These are phyloP conservation scores for Trametes cingulata DNA, from an alignment of 768 basidiomycete genomes.

Conservation along the genomic window DNA sequence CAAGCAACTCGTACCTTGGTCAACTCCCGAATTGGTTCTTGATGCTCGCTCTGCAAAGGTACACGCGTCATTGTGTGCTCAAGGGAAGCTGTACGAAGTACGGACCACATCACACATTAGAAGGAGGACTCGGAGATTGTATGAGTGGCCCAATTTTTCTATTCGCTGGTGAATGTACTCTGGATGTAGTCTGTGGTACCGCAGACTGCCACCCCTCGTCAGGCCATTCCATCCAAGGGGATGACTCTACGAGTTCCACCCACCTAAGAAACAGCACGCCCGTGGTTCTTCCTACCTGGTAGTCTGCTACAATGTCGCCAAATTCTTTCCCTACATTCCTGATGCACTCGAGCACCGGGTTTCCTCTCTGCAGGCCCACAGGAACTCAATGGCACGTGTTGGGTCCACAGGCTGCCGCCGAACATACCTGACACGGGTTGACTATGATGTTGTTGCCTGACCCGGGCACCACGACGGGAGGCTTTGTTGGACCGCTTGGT, in stretches of 20 bases:
- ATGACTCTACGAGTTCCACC: not conserved
- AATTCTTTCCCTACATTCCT: constrained; percentile 92
- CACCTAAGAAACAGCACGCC: constrained; percentile 92
- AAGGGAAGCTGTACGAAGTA: constrained; percentile 3
- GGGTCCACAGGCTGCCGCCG: not conserved
- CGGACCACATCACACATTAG: constrained; percentile 91
- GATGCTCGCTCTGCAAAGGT: constrained; percentile 78
- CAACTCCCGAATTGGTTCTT: constrained; percentile 87
- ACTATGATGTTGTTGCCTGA: constrained; percentile 38
- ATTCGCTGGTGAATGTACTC: constrained; percentile 95
- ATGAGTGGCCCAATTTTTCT: constrained; percentile 78
- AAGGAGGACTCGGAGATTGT: constrained; percentile 82
- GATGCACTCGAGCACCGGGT: constrained; percentile 85
- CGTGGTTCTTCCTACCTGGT: constrained; percentile 93
- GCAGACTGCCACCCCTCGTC: constrained; percentile 74
- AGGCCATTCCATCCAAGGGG: too few relatives aligned
- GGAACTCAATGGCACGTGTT: not conserved
- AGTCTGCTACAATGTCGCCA: constrained; percentile 91
- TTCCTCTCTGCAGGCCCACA: constrained; percentile 63
- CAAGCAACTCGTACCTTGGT: constrained; percentile 60
- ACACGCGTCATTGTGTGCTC: not conserved
- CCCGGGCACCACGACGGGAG: constrained; percentile 36
- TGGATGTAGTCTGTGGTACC: constrained; percentile 95
- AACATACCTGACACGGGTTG: constrained; percentile 34
- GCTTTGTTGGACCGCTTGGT: constrained; percentile 18